Evolutionary conservation across 768 basidiomycete species (phyloP).

Genomic region (Lactifluus pinguis): DNA sequence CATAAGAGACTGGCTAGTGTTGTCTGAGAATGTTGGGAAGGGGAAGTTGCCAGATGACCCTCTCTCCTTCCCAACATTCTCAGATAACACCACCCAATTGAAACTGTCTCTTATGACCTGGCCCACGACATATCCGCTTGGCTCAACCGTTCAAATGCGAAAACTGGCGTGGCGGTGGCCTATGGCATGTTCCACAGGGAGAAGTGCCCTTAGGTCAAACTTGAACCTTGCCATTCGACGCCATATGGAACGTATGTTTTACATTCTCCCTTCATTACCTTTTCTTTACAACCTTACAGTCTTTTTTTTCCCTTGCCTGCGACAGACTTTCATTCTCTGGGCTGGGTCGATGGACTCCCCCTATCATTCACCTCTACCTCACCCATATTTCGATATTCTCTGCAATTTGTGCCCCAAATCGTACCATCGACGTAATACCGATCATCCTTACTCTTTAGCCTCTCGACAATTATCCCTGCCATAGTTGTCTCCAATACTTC

Average conservation of each 20-base stretch:
- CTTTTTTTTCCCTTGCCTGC: conserved; percentile 47
- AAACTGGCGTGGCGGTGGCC: background rate
- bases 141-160: too few relatives aligned
- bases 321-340: conserved; percentile 61
- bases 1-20: too few relatives aligned
- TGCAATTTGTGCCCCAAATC: conserved; percentile 20
- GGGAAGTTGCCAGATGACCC: too few relatives aligned
- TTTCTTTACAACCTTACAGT: conserved; percentile 4
- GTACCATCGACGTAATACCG: conserved; percentile 37
- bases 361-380: conserved; percentile 48
- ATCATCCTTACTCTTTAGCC: conserved; percentile 49
- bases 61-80: too few relatives aligned
- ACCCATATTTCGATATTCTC: conserved; percentile 42
- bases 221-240: conserved; percentile 23
- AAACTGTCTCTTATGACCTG: too few relatives aligned
- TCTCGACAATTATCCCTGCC: conserved; percentile 39
- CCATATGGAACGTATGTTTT: conserved; percentile 42
- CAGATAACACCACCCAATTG: too few relatives aligned
- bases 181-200: background rate
- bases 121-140: too few relatives aligned
- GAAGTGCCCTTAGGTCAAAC: background rate
- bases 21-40: too few relatives aligned
- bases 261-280: background rate
- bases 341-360: conserved; percentile 30
- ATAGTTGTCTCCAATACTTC: conserved; percentile 47